Evolutionary conservation across 345 rosid species (phyloP).

Genomic region (Linum usitatissimum): DNA sequence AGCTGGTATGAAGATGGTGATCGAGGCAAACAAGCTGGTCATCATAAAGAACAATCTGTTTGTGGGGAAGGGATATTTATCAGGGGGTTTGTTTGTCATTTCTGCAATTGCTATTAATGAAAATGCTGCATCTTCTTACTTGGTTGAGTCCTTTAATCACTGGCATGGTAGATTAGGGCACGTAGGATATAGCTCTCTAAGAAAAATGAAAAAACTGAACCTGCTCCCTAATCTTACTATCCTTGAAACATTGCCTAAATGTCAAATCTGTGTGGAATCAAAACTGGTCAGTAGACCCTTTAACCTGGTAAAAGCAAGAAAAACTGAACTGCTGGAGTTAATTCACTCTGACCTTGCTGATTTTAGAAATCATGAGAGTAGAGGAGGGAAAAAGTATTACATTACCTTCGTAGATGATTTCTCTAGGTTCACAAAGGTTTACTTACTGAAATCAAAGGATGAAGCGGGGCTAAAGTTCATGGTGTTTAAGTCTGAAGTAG

Average conservation of each 20-base stretch:
- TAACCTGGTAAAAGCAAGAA: neutral
- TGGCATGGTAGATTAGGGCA: constrained; percentile 7
- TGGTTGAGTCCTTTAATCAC: neutral
- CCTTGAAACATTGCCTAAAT: no score
- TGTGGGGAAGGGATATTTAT: constrained; percentile 1
- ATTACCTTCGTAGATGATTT: neutral
- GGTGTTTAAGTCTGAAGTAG: neutral
- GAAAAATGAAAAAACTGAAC: no score
- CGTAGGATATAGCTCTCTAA: neutral
- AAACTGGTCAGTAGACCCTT: no score
- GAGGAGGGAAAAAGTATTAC: neutral
- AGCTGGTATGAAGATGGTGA: neutral
- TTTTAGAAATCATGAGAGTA: neutral
- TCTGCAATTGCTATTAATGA: neutral
- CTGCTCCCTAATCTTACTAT: no score
- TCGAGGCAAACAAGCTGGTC: neutral
- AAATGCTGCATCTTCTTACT: constrained; percentile 2
- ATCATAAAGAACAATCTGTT: neutral
- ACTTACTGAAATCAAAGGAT: neutral
- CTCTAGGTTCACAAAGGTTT: constrained; percentile 4
- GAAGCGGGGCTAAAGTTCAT: neutral
- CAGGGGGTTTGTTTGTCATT: neutral
- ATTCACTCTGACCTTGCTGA: neutral
- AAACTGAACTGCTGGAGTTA: neutral
- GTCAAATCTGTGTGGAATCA: no score